These are phyloP conservation scores for Misopates orontium DNA, from an alignment of 257 asterid genomes.

Conservation along the genomic window DNA sequence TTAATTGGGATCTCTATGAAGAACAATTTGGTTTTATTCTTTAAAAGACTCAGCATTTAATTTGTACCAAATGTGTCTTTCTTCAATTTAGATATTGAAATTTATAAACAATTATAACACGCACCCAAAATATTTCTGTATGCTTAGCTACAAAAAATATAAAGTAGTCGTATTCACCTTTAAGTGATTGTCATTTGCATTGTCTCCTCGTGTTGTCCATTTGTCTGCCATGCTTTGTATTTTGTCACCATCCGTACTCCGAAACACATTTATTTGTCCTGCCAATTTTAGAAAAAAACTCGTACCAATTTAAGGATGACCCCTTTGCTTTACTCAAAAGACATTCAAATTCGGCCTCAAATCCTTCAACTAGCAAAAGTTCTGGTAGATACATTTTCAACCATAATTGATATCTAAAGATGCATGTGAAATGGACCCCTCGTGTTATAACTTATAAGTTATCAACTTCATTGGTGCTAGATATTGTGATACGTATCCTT, in stretches of 20 bases:
- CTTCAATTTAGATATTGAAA: too few relatives aligned
- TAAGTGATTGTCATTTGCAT: not conserved
- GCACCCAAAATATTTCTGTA: too few relatives aligned
- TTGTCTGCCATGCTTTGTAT: constrained; percentile 15
- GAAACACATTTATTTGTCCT: constrained; percentile 5
- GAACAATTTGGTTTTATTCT: too few relatives aligned
- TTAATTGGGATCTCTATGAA: too few relatives aligned
- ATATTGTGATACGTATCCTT: constrained; percentile 2
- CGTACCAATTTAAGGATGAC: not conserved
- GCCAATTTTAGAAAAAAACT: constrained; percentile 11
- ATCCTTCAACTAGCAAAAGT: not conserved
- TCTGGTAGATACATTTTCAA: not conserved
- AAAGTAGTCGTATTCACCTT: not conserved
- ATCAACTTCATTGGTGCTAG: constrained; percentile 15
- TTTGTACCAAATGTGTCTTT: too few relatives aligned
- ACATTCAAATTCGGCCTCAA: constrained; percentile 29
- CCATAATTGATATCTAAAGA: not conserved
- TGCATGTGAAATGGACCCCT: constrained; percentile 13
- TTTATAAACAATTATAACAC: too few relatives aligned
- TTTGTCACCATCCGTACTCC: constrained; percentile 13
- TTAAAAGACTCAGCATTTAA: too few relatives aligned
- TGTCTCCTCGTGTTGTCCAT: not conserved
- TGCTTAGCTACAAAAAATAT: not conserved
- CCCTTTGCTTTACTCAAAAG: constrained; percentile 36
- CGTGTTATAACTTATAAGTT: constrained; percentile 22